Percentiles rank a stretch among this genome's conserved stretches.
Evolutionary conservation across 169 alveolate species (phyloP).

Genomic region (Plasmodium gallinaceum): DNA sequence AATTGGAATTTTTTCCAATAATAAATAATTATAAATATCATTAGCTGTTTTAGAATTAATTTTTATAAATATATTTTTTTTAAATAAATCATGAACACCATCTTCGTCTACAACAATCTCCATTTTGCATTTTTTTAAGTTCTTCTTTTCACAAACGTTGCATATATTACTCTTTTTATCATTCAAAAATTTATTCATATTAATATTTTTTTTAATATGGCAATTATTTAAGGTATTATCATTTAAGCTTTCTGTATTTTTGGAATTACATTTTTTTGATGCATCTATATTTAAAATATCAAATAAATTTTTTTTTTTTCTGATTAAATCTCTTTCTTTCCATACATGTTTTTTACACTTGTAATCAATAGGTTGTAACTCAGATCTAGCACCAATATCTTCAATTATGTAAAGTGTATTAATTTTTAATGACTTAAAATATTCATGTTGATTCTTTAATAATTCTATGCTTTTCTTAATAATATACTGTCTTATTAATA

Average conservation of each 20-base stretch:
- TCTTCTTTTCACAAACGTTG: slow-evolving; percentile 42
- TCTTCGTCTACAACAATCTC: slow-evolving; percentile 75
- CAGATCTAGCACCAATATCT: slow-evolving; percentile 76
- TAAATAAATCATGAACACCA: slow-evolving; percentile 70
- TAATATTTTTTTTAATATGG: neutral
- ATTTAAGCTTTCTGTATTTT: neutral
- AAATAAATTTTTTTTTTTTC: slow-evolving; percentile 67
- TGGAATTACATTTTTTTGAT: neutral
- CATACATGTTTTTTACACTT: slow-evolving; percentile 77
- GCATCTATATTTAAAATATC: slow-evolving; percentile 57
- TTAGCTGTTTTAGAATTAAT: slow-evolving; percentile 72
- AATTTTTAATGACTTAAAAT: slow-evolving; percentile 69
- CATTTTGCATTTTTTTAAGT: slow-evolving; percentile 30
- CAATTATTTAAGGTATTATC: neutral
- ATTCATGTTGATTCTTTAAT: slow-evolving; percentile 68
- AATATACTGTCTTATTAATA: slow-evolving; percentile 57
- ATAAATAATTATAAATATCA: slow-evolving; percentile 70
- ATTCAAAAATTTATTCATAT: slow-evolving; percentile 10
- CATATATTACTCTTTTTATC: slow-evolving; percentile 10
- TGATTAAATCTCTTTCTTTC: slow-evolving; percentile 58
- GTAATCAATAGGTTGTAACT: slow-evolving; percentile 68
- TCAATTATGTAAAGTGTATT: slow-evolving; percentile 72
- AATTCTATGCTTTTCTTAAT: slow-evolving; percentile 70
- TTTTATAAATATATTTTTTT: slow-evolving; percentile 74
- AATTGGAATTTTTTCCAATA: slow-evolving; percentile 64